phyloP scores from a whole-genome alignment of 2,329 filamentous ascomycete genomes.

The Colletotrichum karsti region DNA sequence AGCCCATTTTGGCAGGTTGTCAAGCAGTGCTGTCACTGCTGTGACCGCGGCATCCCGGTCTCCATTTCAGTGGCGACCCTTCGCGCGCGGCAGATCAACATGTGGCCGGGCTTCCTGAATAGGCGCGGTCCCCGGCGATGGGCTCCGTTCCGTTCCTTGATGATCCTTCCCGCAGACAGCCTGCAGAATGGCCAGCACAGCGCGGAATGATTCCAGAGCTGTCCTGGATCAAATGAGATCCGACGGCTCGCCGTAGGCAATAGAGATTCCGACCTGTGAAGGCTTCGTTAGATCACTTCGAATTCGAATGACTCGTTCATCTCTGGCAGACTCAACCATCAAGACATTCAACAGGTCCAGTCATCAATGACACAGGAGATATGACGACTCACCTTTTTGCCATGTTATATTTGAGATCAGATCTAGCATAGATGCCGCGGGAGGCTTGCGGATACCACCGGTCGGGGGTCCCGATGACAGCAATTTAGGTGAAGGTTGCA shows the following conservation, averaged over 20 bases:
- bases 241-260: too few relatives aligned
- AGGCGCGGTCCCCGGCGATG: conserved; percentile 16
- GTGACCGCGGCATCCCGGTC: neutral
- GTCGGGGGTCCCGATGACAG: conserved; percentile 10
- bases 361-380: too few relatives aligned
- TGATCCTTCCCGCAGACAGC: conserved; percentile 6
- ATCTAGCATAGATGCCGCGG: conserved; percentile 8
- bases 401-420: too few relatives aligned
- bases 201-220: neutral
- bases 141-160: conserved; percentile 4
- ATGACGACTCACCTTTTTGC: too few relatives aligned
- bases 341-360: too few relatives aligned
- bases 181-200: neutral
- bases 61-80: conserved; percentile 8
- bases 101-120: conserved; percentile 11
- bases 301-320: neutral
- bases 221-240: neutral
- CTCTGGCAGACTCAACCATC: too few relatives aligned
- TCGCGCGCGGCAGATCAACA: conserved; percentile 21
- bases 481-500: conserved; percentile 3
- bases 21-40: too few relatives aligned
- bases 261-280: too few relatives aligned
- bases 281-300: too few relatives aligned
- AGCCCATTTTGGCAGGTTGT: conserved; percentile 22
- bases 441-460: neutral